phyloP scores from a whole-genome alignment of 768 basidiomycete genomes.

The Suillus subaureus region DNA sequence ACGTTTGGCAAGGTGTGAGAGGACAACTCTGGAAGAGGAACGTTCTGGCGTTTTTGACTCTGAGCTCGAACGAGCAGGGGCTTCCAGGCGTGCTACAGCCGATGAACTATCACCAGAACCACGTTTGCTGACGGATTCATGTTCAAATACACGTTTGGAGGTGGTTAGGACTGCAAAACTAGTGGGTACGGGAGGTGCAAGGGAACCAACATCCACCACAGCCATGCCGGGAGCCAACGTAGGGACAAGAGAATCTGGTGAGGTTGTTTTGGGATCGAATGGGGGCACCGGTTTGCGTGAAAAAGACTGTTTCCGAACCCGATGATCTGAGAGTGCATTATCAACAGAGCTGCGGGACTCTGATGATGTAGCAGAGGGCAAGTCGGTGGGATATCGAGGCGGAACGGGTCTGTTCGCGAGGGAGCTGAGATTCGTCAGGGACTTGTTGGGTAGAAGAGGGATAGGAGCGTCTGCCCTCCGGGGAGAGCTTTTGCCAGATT shows the following conservation, averaged over 20 bases:
- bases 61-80: slow-evolving; percentile 5
- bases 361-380: slow-evolving; percentile 48
- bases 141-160: slow-evolving; percentile 14
- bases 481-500: slow-evolving; percentile 29
- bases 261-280: slow-evolving; percentile 20
- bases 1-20: slow-evolving; percentile 13
- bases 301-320: slow-evolving; percentile 31
- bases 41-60: slow-evolving; percentile 13
- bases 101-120: slow-evolving; percentile 2
- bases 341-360: slow-evolving; percentile 33
- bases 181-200: not conserved
- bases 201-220: not conserved
- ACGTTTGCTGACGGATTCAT: slow-evolving; percentile 1
- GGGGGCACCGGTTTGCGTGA: slow-evolving; percentile 22
- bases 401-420: slow-evolving; percentile 62
- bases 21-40: slow-evolving; percentile 17
- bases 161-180: not conserved
- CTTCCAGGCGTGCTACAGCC: not conserved
- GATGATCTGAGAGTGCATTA: slow-evolving; percentile 19
- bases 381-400: slow-evolving; percentile 52
- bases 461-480: slow-evolving; percentile 30
- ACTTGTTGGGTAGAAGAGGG: slow-evolving; percentile 27
- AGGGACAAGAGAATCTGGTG: slow-evolving; percentile 7
- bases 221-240: slow-evolving; percentile 10
- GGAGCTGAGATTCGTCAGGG: slow-evolving; percentile 45